Evolutionary conservation across 2,329 filamentous ascomycete species (phyloP).

Genomic region (Pseudogymnoascus sp.): DNA sequence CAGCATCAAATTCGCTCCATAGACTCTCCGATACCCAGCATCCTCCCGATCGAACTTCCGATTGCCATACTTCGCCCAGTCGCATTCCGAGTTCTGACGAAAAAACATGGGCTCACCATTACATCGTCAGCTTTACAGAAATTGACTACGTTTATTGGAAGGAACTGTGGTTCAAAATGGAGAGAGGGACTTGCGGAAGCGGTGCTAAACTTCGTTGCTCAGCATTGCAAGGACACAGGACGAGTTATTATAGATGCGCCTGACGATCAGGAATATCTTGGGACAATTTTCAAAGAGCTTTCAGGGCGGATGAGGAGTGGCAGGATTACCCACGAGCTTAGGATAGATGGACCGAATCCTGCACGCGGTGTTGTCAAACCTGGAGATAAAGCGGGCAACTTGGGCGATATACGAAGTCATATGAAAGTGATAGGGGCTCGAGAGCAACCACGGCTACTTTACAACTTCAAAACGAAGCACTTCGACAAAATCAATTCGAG

Average conservation of each 20-base stretch:
- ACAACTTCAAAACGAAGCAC: conserved; percentile 77
- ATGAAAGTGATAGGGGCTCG: conserved; percentile 77
- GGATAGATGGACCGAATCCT: conserved; percentile 5
- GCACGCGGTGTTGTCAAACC: conserved; percentile 49
- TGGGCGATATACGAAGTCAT: conserved; percentile 70
- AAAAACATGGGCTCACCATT: conserved; percentile 91
- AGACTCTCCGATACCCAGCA: conserved; percentile 31
- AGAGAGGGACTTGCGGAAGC: conserved; percentile 86
- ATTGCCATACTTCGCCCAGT: conserved; percentile 79
- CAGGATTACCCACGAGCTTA: conserved; percentile 51
- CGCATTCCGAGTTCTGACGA: conserved; percentile 92
- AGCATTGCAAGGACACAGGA: conserved; percentile 82
- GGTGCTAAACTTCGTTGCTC: conserved; percentile 84
- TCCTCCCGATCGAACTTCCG: conserved; percentile 83
- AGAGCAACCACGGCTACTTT: conserved; percentile 72
- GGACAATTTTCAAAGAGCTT: conserved; percentile 72
- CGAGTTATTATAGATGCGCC: conserved; percentile 82
- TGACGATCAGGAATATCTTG: conserved; percentile 44
- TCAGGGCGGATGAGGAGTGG: conserved; percentile 89
- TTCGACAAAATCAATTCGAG: conserved; percentile 71
- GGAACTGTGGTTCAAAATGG: conserved; percentile 93
- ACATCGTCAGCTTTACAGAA: conserved; percentile 79
- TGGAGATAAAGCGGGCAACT: conserved; percentile 45
- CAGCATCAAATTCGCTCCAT: conserved; percentile 66
- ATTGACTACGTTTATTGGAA: conserved; percentile 81